Conservation (phyloP, 306 rosid species). For the Fragaria nilgerrensis region DNA sequence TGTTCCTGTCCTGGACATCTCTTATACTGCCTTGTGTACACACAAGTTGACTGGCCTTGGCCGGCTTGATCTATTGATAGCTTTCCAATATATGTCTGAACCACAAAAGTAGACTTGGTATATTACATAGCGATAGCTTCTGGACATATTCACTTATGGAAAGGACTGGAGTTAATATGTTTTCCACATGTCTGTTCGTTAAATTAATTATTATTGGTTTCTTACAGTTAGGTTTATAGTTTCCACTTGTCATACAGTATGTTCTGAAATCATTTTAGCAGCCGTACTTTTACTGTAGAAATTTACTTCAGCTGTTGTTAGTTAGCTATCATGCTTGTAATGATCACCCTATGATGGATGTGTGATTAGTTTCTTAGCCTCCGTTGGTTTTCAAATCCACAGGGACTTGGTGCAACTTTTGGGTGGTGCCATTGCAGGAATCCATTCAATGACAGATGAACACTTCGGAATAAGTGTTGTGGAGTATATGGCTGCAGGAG, state of each 20-base stretch:
- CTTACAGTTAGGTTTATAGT: not conserved
- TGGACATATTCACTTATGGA: not conserved
- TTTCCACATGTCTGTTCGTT: not conserved
- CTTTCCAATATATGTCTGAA: not conserved
- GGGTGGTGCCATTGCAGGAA: slow-evolving; percentile 75
- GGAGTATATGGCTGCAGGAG: slow-evolving; percentile 97
- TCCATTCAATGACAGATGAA: slow-evolving; percentile 97
- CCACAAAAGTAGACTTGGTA: not conserved
- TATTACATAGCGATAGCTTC: not conserved
- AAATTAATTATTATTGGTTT: not conserved
- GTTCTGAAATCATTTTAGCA: not conserved
- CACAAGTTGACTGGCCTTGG: not conserved
- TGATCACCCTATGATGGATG: not conserved
- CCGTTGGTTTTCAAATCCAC: slow-evolving; percentile 32
- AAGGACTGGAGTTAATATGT: not conserved
- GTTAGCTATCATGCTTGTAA: slow-evolving; percentile 4
- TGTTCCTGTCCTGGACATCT: not conserved
- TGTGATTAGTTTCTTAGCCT: slow-evolving; percentile 12
- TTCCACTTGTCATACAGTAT: not conserved
- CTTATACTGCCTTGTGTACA: not conserved
- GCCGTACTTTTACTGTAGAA: not conserved
- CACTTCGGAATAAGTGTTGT: slow-evolving; percentile 96
- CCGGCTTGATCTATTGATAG: not conserved
- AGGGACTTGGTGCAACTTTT: slow-evolving; percentile 78
- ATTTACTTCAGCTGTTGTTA: not conserved